Evolutionary conservation across 371 early-diverging fungal genomes (phyloP), one percentile per base, ranked within the genome.

Genomic region (Mortierella sp.): DNA sequence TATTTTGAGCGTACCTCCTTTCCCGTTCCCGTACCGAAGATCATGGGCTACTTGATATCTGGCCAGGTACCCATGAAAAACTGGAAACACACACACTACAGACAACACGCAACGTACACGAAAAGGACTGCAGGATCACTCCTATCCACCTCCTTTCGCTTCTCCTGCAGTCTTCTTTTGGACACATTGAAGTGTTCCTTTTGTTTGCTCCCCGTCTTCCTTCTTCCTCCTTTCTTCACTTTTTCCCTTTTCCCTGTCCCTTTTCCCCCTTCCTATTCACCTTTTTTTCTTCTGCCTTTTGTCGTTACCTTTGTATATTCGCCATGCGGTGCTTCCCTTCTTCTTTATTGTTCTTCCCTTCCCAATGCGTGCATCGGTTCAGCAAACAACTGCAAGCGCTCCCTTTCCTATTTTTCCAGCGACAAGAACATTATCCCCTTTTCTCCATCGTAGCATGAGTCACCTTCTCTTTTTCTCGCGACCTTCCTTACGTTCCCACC

Each of bases 21-120:
- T 68, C 68, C 68, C 68, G 68, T 41, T 38, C 68, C 68, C 68
- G 41, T 41, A 68, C 68, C 68, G 68, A 68, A 68, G 41, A 68
- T 68, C 68, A 68, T 68, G 41, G 38, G 68, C 68, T 68, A 68
- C 68, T 68, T 68, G 68, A 18, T 24, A 21, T 68, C 24, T 41
- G 24, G 68, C 43, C 68, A 41, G 68, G 68, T 68, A 68, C 68
- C 68, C 68, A 35, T 68, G 68, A 68, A 68, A 68, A 68, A 32
- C 63, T 32, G 27, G 18, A 56, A 27, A 14, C 14, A 27, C 10
- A 56, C 7, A 24, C 24, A 6, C 56, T 41, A 41, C 65, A 65
- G 18, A 65, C 65, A 21, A n/a, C 7, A 68, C 68, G 41, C 68
- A 68, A 68, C 68, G 68, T 38, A 68, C 41, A 68, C 38, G 68